A percentile compares a stretch with the other conserved stretches of the same genome.
phyloP scores from a whole-genome alignment of 2,329 filamentous ascomycete species.

The Epichloe glyceriae region DNA sequence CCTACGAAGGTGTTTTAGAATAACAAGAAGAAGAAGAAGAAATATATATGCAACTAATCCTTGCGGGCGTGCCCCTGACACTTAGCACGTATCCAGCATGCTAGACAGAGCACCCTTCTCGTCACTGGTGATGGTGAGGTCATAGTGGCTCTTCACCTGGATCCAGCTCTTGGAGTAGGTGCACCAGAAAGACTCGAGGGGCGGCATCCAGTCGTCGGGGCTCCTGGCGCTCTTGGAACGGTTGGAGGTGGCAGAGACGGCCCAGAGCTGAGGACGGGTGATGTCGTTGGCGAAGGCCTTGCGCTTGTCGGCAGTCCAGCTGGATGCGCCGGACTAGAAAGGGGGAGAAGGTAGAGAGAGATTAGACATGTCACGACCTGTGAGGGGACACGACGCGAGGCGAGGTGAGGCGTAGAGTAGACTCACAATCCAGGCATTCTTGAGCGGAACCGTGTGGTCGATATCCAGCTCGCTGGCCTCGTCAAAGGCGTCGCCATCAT shows the following conservation, averaged over 20 bases:
- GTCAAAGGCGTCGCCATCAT: slow-evolving; percentile 61
- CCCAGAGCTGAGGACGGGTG: slow-evolving; percentile 60
- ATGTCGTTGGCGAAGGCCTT: slow-evolving; percentile 67
- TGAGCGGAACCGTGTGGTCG: slow-evolving; percentile 71
- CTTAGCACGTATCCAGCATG: slow-evolving; percentile 21
- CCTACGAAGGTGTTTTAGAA: background rate
- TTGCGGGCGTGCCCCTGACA: background rate
- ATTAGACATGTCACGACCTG: background rate
- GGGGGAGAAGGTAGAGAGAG: background rate
- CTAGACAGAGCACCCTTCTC: slow-evolving; percentile 56
- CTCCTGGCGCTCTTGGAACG: slow-evolving; percentile 58
- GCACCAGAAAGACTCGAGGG: slow-evolving; percentile 57
- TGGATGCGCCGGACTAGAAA: slow-evolving; percentile 51
- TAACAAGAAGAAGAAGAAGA: too few species aligned
- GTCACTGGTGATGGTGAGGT: slow-evolving; percentile 52
- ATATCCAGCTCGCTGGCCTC: slow-evolving; percentile 61
- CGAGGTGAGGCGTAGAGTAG: background rate
- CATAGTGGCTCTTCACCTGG: slow-evolving; percentile 62
- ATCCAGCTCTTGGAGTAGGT: slow-evolving; percentile 68
- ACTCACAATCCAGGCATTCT: slow-evolving; percentile 63
- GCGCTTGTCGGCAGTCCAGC: slow-evolving; percentile 57
- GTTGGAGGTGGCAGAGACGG: slow-evolving; percentile 69
- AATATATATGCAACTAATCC: background rate
- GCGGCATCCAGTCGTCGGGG: slow-evolving; percentile 67
- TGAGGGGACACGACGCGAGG: background rate